A percentile compares a stretch with the other conserved stretches of the same genome.
Evolutionary conservation across 371 early-diverging fungal genomes (phyloP).

Genomic region (Thermomucor indicae-seudaticae): DNA sequence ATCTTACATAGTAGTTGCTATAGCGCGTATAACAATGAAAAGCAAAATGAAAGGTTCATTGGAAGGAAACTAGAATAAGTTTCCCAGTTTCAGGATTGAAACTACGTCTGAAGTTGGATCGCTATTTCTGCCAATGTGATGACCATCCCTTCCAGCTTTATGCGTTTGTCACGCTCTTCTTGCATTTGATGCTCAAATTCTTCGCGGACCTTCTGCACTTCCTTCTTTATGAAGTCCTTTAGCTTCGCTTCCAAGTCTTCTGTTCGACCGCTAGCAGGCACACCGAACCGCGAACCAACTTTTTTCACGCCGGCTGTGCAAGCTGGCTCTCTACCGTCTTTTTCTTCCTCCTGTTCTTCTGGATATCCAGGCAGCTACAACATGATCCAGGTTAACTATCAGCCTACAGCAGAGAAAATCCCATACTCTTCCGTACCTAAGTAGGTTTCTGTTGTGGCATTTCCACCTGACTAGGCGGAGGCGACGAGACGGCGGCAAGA

Average conservation of each 20-base stretch:
- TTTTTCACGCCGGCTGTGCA: conserved; percentile 53
- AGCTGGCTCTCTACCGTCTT: conserved; percentile 19
- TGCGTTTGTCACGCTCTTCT: conserved; percentile 48
- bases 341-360: conserved; percentile 16
- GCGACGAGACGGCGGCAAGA: too few relatives aligned
- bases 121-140: conserved; percentile 33
- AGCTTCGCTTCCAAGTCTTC: conserved; percentile 56
- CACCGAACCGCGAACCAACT: conserved; percentile 50
- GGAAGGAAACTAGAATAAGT: too few relatives aligned
- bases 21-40: too few relatives aligned
- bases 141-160: conserved; percentile 43
- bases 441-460: conserved; percentile 32
- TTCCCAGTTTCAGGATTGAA: background rate
- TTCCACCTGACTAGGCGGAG: conserved; percentile 45
- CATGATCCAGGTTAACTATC: background rate
- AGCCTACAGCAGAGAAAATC: background rate
- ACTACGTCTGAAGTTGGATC: conserved; percentile 16
- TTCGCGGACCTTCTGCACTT: conserved; percentile 48
- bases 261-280: conserved; percentile 37
- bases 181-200: conserved; percentile 41
- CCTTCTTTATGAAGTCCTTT: conserved; percentile 55
- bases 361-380: conserved; percentile 13
- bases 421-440: conserved; percentile 16
- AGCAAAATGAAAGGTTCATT: too few relatives aligned
- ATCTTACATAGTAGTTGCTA: too few relatives aligned